Conservation (phyloP, 768 basidiomycete species). For the Mycena albidolilacea region DNA sequence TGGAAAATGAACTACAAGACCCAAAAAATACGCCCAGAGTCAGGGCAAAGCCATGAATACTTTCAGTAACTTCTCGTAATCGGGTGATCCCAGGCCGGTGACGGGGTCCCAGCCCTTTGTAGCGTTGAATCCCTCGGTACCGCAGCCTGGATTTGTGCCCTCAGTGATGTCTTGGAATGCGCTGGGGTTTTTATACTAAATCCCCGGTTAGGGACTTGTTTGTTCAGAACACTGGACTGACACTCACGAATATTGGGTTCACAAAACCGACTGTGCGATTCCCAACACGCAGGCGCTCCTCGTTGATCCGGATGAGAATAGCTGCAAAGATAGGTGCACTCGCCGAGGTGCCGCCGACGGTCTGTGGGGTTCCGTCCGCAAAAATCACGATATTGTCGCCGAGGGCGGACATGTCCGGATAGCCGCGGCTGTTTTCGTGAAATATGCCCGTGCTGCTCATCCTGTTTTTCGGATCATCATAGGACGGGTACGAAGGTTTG, state of each 20-base stretch:
- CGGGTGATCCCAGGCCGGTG: background rate
- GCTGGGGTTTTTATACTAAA: background rate
- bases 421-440: background rate
- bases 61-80: background rate
- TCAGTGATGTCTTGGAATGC: background rate
- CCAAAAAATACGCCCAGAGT: background rate
- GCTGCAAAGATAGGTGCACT: slow-evolving; percentile 1
- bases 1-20: background rate
- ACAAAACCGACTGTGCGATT: background rate
- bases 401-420: background rate
- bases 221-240: background rate
- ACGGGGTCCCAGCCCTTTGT: background rate
- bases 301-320: slow-evolving; percentile 1
- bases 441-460: background rate
- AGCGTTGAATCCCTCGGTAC: background rate
- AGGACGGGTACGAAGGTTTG: background rate
- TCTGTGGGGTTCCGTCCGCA: background rate
- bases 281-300: background rate
- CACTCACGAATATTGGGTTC: background rate
- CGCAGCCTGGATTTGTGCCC: background rate
- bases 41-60: background rate
- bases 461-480: background rate
- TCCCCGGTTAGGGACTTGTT: background rate
- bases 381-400: background rate
- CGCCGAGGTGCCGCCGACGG: background rate